A percentile compares a stretch with the other conserved stretches of the same genome.
Evolutionary conservation across 257 asterid species (phyloP).

Genomic region (Solanum paucissectum): DNA sequence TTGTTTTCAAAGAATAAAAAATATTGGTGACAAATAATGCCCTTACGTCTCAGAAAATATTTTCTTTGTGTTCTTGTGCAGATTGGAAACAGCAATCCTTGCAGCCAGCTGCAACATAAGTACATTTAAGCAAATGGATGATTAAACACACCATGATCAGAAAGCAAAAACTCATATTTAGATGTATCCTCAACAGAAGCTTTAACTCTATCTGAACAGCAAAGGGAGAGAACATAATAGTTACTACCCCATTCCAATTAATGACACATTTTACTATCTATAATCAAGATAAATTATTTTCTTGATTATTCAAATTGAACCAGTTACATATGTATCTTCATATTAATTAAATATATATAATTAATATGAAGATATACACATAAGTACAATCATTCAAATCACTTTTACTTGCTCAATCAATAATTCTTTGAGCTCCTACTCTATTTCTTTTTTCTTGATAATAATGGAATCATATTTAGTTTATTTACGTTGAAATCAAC

Average conservation of each 20-base stretch:
- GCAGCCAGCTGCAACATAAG: constrained; percentile 72
- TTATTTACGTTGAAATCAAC: not conserved
- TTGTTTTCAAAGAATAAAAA: not conserved
- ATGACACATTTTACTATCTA: not conserved
- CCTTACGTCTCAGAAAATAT: constrained; percentile 94
- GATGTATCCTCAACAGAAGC: too few species aligned
- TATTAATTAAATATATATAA: too few species aligned
- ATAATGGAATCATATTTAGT: not conserved
- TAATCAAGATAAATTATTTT: too few species aligned
- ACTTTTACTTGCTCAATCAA: not conserved
- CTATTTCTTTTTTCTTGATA: not conserved
- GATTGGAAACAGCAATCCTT: constrained; percentile 96
- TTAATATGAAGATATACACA: not conserved
- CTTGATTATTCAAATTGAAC: not conserved
- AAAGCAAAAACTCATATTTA: not conserved
- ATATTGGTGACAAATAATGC: not conserved
- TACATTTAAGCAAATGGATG: not conserved
- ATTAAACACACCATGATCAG: not conserved
- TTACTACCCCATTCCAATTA: not conserved
- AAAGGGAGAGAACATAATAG: not conserved
- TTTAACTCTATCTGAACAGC: not conserved
- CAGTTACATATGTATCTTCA: not conserved
- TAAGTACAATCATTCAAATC: not conserved
- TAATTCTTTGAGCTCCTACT: not conserved
- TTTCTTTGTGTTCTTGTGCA: constrained; percentile 92